phyloP scores from a whole-genome alignment of 352 stramenopile species.

The Pilasporangium apinafurcum region DNA sequence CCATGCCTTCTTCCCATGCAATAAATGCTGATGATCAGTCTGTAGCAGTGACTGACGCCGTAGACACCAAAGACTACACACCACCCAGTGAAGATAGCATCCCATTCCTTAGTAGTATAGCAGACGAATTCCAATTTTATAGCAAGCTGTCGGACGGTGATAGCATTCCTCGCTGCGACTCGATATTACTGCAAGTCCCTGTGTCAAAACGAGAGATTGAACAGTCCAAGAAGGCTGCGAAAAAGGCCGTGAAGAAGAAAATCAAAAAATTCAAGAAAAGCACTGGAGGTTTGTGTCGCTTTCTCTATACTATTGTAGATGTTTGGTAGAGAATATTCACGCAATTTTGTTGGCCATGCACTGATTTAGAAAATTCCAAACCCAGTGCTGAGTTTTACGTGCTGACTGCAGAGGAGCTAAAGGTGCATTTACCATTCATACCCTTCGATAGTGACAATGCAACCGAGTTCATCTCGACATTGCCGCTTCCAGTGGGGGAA shows the following conservation, averaged over 20 bases:
- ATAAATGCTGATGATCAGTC: too few relatives aligned
- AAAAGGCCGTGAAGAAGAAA: conserved; percentile 82
- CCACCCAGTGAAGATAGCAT: neutral
- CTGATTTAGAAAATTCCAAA: conserved; percentile 24
- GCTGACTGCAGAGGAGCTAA: conserved; percentile 48
- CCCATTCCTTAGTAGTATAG: conserved; percentile 27
- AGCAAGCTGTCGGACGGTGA: conserved; percentile 63
- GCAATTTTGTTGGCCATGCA: neutral
- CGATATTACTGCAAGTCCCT: conserved; percentile 57
- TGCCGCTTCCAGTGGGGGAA: conserved; percentile 20
- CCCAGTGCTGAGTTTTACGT: conserved; percentile 76
- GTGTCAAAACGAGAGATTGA: conserved; percentile 73
- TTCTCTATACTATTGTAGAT: too few relatives aligned
- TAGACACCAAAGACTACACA: too few relatives aligned
- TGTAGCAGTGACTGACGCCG: too few relatives aligned
- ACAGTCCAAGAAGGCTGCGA: conserved; percentile 64
- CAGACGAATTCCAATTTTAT: conserved; percentile 33
- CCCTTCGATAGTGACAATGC: conserved; percentile 35
- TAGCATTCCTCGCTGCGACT: conserved; percentile 69
- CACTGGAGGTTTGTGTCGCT: conserved; percentile 21
- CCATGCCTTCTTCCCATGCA: too few relatives aligned
- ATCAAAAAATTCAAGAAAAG: conserved; percentile 87
- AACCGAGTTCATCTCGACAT: conserved; percentile 37
- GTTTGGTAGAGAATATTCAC: too few relatives aligned
- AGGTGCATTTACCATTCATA: conserved; percentile 40